Conservation (phyloP, 257 asterid species). For the Apocynum venetum region DNA sequence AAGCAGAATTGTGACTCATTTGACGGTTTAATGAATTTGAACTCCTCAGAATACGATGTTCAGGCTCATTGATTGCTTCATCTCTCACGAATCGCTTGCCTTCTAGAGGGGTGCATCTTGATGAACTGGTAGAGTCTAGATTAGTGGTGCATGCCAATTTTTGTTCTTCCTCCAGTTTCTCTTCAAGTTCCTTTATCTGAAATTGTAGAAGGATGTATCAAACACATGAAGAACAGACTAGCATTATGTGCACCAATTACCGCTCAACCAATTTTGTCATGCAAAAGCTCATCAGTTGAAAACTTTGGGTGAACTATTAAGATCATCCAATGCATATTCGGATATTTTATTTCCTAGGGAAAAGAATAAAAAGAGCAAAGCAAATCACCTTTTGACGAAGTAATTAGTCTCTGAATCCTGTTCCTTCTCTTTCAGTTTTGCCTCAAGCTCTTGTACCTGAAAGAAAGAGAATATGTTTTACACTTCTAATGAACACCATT, state of each 20-base stretch:
- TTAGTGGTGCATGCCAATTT: conserved; percentile 29
- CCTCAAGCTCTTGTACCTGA: conserved; percentile 68
- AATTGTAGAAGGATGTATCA: not conserved
- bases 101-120: conserved; percentile 42
- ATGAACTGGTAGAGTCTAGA: conserved; percentile 30
- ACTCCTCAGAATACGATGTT: conserved; percentile 59
- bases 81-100: conserved; percentile 35
- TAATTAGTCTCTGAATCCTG: conserved; percentile 39
- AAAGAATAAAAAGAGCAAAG: not conserved
- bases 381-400: conserved; percentile 51
- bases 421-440: conserved; percentile 42
- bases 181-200: conserved; percentile 79
- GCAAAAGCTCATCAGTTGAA: not conserved
- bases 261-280: not conserved
- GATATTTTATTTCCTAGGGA: not conserved
- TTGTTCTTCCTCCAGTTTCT: conserved; percentile 61
- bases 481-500: not conserved
- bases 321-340: not conserved
- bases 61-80: conserved; percentile 35
- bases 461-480: conserved; percentile 8
- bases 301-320: not conserved
- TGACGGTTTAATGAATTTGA: conserved; percentile 40
- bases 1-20: conserved; percentile 35
- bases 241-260: not conserved
- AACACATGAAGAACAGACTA: not conserved